phyloP scores from a whole-genome alignment of 495 filamentous ascomycete genomes.

The Chaetomium cochliodes region DNA sequence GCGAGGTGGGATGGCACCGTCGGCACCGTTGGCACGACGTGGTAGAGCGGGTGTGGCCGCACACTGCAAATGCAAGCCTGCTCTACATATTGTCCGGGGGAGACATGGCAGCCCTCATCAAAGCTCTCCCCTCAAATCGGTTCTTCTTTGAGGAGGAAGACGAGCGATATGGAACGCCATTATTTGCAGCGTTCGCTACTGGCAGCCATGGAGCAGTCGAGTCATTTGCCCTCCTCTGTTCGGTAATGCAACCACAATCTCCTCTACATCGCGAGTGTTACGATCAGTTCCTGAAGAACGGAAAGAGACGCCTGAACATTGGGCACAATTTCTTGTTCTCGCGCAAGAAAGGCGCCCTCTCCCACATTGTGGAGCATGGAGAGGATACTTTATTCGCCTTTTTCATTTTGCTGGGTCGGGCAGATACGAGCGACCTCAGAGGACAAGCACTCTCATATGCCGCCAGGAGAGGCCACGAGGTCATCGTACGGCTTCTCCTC shows the following conservation, averaged over 20 bases:
- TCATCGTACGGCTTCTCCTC: neutral
- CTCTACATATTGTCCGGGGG: constrained; percentile 48
- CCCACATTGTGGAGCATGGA: too few relatives aligned
- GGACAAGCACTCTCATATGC: neutral
- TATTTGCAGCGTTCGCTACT: constrained; percentile 47
- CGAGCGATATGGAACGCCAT: constrained; percentile 38
- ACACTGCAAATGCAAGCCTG: constrained; percentile 39
- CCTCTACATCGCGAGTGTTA: neutral
- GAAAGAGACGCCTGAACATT: too few relatives aligned
- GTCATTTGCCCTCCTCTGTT: constrained; percentile 23
- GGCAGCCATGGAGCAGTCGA: constrained; percentile 28
- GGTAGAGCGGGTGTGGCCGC: too few relatives aligned
- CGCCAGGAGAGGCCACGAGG: neutral
- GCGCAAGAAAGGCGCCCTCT: too few relatives aligned
- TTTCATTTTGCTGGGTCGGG: too few relatives aligned
- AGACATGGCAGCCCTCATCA: constrained; percentile 38
- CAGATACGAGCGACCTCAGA: neutral
- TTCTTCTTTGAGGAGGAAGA: too few relatives aligned
- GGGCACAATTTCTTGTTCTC: too few relatives aligned
- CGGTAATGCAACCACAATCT: neutral
- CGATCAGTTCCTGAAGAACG: too few relatives aligned
- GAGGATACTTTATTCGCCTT: too few relatives aligned
- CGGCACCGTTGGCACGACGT: too few relatives aligned
- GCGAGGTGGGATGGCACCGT: too few relatives aligned
- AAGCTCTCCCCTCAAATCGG: constrained; percentile 27